A percentile compares a stretch with the other conserved stretches of the same genome.
phyloP scores from a whole-genome alignment of 2,329 filamentous ascomycete genomes.

The Pestalotiopsis sp. region DNA sequence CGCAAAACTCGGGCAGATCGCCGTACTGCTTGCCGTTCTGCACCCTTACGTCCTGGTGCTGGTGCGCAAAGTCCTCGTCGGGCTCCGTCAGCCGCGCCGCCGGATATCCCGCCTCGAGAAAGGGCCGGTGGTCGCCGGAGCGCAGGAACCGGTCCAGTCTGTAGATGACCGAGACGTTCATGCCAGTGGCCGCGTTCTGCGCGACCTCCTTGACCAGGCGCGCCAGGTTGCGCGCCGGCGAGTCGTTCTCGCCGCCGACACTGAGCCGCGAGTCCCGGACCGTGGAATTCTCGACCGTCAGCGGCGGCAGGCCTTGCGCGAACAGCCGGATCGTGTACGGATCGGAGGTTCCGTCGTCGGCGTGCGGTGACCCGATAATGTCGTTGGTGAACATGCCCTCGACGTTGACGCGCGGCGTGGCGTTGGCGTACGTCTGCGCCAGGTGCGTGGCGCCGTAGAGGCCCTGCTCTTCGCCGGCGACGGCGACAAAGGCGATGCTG shows the following conservation, averaged over 20 bases:
- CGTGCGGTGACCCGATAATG: conserved; percentile 55
- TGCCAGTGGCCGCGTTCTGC: conserved; percentile 51
- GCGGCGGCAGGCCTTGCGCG: conserved; percentile 48
- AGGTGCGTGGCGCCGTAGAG: conserved; percentile 55
- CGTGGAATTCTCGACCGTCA: conserved; percentile 40
- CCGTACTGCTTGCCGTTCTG: conserved; percentile 53
- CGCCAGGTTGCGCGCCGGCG: conserved; percentile 56
- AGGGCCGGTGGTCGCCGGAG: conserved; percentile 59
- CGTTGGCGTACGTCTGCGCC: conserved; percentile 54
- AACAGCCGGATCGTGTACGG: conserved; percentile 59
- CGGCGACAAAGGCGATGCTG: conserved; percentile 59
- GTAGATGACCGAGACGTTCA: conserved; percentile 60
- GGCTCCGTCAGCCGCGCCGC: conserved; percentile 61
- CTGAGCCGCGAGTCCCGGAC: conserved; percentile 40
- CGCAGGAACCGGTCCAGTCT: conserved; percentile 58
- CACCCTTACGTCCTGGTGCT: conserved; percentile 57
- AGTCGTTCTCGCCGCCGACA: conserved; percentile 58
- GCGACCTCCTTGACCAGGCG: conserved; percentile 59
- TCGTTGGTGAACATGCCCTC: conserved; percentile 62
- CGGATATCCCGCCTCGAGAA: conserved; percentile 57
- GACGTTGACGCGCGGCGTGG: conserved; percentile 49
- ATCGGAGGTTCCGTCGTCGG: conserved; percentile 46
- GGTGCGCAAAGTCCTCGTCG: conserved; percentile 58
- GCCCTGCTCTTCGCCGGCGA: conserved; percentile 61
- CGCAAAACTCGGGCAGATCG: conserved; percentile 59